Base-by-base conservation (phyloP, 345 rosid species). In the Nasturtium officinale region DNA sequence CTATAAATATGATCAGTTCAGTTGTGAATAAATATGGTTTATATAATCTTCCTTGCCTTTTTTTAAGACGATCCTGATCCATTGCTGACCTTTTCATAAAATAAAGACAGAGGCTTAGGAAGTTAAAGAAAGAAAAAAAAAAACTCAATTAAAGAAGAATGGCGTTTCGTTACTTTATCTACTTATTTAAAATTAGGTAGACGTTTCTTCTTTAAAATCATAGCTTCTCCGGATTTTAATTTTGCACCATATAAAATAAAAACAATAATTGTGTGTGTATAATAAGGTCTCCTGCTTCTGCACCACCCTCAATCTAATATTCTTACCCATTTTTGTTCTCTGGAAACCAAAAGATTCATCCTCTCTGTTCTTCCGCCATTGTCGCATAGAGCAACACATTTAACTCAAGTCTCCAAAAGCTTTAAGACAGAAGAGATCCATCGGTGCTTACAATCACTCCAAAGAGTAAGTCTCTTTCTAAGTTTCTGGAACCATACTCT, bases 251-350 rank as follows among this genome's bases (percentile, higher is more conserved):
- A 61, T 4, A 62, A 76, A 23, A 26, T 15, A 75, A 21, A 26
- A 18, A 52, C 30, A 54, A 62, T 9, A 53, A 42, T 51, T 67
- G 37, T 67, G 10, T 59, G 57, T 76, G 48, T 62, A 48, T 74
- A 38, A 69, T 35, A 69, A 48, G 66, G 47, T 55, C 80, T 76
- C 65, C 18, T 76, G 79, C 76, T 76, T 69, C 59, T 76, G 79
- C 79, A 76, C 65, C 75, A 69, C 53, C 53, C 60, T 76, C 66
- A 52, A 69, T 69, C 79, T 62, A 46, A 32, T 61, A 46, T 62
- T 62, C 75, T 54, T 76, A 38, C 65, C 70, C 70, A 52, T 75
- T 67, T 67, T 63, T 67, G 54, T 32, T 61, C 25, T 61, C 43
- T 67, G 25, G 12, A 23, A 25, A 46, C 15, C 5, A 47, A 35